phyloP scores from a whole-genome alignment of 352 stramenopile genomes.

The Stramenopiles sp. region DNA sequence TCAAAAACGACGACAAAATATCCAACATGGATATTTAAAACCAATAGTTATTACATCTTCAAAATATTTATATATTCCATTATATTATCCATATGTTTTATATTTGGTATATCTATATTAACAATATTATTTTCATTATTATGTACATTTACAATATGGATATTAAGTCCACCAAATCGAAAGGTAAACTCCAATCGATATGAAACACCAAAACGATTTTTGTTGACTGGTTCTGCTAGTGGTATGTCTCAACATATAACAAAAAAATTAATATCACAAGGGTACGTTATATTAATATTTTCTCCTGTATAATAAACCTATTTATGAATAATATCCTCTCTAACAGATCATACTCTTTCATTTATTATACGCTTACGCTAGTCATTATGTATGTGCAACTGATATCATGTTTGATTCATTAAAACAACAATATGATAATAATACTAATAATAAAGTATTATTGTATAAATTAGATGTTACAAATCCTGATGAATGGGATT shows the following conservation, averaged over 20 bases:
- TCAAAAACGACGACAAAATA: too few species aligned
- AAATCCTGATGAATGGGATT: neutral
- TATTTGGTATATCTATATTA: neutral
- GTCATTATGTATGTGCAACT: neutral
- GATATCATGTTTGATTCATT: neutral
- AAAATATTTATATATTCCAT: neutral
- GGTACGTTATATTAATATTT: too few species aligned
- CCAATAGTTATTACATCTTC: neutral
- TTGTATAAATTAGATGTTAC: neutral
- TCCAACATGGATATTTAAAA: neutral
- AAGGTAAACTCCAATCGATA: neutral
- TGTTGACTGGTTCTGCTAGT: neutral
- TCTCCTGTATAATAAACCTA: too few species aligned
- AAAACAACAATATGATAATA: neutral
- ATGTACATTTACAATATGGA: neutral
- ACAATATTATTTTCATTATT: neutral
- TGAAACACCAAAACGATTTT: neutral
- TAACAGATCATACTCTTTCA: too few species aligned
- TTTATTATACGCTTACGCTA: too few species aligned
- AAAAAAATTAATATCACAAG: neutral
- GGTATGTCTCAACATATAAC: neutral
- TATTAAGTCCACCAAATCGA: neutral
- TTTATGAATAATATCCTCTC: too few species aligned
- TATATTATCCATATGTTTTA: neutral
- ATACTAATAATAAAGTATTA: neutral